A percentile compares a stretch with the other conserved stretches of the same genome.
Conservation (phyloP, 2,329 filamentous ascomycete genomes). For the Macrophomina phaseolina region DNA sequence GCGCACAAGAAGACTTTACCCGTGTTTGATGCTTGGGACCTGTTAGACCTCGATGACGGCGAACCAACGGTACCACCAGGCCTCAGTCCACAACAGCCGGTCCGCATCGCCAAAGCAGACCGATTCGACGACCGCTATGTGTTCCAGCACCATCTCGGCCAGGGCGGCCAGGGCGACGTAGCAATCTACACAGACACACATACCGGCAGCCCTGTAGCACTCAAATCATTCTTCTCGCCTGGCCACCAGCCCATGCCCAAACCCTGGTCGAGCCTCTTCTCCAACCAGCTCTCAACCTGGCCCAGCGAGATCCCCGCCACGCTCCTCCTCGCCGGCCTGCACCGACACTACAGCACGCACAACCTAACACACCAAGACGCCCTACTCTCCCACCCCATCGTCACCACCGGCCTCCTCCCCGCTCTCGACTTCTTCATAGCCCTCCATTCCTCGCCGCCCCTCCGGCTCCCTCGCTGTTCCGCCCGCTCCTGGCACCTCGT, state of each 20-base stretch:
- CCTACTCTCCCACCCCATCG: background rate
- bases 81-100: background rate
- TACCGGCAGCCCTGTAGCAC: background rate
- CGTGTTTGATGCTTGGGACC: background rate
- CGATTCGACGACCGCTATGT: slow-evolving; percentile 13
- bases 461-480: background rate
- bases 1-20: background rate
- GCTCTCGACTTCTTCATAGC: slow-evolving; percentile 12
- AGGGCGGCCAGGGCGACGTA: background rate
- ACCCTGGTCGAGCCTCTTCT: background rate
- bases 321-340: slow-evolving; percentile 32
- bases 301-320: slow-evolving; percentile 39
- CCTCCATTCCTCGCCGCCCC: background rate
- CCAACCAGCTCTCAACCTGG: slow-evolving; percentile 29
- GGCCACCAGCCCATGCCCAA: background rate
- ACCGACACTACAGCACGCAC: background rate
- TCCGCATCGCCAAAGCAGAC: slow-evolving; percentile 16
- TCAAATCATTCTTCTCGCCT: background rate
- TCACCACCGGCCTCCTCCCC: slow-evolving; percentile 28
- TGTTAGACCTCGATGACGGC: background rate
- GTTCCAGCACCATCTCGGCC: slow-evolving; percentile 3
- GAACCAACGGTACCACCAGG: background rate
- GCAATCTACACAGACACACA: slow-evolving; percentile 12
- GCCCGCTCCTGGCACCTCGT: slow-evolving; percentile 32
- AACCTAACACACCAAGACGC: background rate